Conservation (phyloP, 352 stramenopile species). For the Phytophthora idaei region DNA sequence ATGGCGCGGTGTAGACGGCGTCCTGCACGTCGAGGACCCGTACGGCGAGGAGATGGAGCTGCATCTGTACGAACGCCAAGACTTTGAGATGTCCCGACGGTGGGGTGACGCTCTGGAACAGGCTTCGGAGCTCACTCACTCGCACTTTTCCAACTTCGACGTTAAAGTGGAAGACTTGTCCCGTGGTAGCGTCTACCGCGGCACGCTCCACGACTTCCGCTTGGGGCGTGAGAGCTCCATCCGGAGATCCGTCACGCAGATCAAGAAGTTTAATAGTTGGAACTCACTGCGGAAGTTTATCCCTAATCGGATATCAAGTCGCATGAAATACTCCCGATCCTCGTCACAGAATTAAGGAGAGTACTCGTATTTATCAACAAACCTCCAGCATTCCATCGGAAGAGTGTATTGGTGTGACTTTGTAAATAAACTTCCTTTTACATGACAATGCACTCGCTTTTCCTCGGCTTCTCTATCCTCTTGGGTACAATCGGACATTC, state of each 20-base stretch:
- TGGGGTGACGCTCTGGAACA: constrained; percentile 67
- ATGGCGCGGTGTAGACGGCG: constrained; percentile 45
- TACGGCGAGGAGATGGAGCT: constrained; percentile 79
- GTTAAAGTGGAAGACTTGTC: constrained; percentile 68
- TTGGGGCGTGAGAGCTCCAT: constrained; percentile 26
- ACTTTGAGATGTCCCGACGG: constrained; percentile 27
- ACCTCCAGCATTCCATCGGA: constrained; percentile 18
- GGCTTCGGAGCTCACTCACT: constrained; percentile 58
- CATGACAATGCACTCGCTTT: constrained; percentile 31
- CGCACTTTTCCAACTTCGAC: constrained; percentile 68
- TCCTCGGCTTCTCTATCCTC: constrained; percentile 28
- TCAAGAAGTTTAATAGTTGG: constrained; percentile 51
- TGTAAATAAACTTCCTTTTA: constrained; percentile 23
- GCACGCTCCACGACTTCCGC: constrained; percentile 59
- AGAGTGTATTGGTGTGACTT: constrained; percentile 13
- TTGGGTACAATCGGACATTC: constrained; percentile 20
- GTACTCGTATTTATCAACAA: constrained; percentile 27
- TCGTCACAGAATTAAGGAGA: constrained; percentile 25
- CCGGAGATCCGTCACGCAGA: constrained; percentile 33
- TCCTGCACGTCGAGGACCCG: constrained; percentile 60
- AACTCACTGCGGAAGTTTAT: constrained; percentile 36
- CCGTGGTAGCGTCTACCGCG: constrained; percentile 67
- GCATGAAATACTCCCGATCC: constrained; percentile 33
- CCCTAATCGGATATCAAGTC: constrained; percentile 31
- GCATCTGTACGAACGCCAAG: constrained; percentile 65